Base-by-base conservation (phyloP, 768 basidiomycete species). In the Suillus subaureus region DNA sequence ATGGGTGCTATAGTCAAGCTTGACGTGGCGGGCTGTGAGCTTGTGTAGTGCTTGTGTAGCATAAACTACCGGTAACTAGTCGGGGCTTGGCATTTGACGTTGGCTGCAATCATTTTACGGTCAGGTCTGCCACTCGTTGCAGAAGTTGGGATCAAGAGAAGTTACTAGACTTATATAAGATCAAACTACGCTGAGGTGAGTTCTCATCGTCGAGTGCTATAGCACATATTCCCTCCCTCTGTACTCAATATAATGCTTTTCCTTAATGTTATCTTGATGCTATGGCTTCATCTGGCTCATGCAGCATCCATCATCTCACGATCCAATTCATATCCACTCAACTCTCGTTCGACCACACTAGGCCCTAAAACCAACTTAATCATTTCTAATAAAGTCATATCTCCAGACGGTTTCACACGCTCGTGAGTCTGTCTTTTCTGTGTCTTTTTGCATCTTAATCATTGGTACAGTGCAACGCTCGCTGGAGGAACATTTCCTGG, bases 361-460 rank as follows among this genome's bases (percentile, higher is more conserved):
- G 73, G 73, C 33, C 47, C 73, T 3, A 37, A 39, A 35, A 67
- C 71, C 28, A 73, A 79, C 40, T 28, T 85, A 7, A 70, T 73
- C n/a, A 78, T 85, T 35, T 73, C 75, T 6, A 84, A 84, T 69
- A 68, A 67, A 31, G 55, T 68, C 33, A 79, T 86, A 61, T 66
- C 81, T 28, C 85, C 86, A 4, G 86, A 86, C 77, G 84, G 85
- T 23, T 85, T 82, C 65, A 68, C 67, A 58, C 78, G 84, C 65
- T 78, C 80, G 81, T 82, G 58, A 31, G 82, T 74, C 61, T 42
- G 37, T 31, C 4, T 58, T n/a, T 60, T 3, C 26, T 31, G 37
- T 21, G 21, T 40, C n/a, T 28, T 1, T n/a, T 58, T 21, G 26
- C 31, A 31, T 37, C 5, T 33, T 60, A n/a, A 40, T 60, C 18